Evolutionary conservation across 768 basidiomycete species (phyloP).

Genomic region (Suillus hirtellus): DNA sequence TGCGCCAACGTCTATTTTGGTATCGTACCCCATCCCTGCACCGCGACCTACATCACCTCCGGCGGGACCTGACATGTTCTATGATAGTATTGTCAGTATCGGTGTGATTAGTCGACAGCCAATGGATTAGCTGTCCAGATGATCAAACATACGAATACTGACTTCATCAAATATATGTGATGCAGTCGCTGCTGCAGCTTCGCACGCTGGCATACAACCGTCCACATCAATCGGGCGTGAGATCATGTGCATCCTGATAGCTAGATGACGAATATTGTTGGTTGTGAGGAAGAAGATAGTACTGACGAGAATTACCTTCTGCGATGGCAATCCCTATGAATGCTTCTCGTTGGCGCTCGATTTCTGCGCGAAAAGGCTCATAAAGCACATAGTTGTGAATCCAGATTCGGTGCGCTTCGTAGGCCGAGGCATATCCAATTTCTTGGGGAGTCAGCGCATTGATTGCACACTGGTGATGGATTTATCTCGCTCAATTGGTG

Average conservation of each 20-base stretch:
- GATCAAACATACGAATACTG: slow-evolving; percentile 14
- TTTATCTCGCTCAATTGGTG: background rate
- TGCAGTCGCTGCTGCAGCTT: slow-evolving; percentile 69
- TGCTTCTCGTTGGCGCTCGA: slow-evolving; percentile 63
- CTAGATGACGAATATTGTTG: slow-evolving; percentile 35
- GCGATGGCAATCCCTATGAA: slow-evolving; percentile 68
- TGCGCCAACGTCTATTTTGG: background rate
- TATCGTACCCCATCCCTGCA: background rate
- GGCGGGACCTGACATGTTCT: slow-evolving; percentile 3
- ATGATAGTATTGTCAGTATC: background rate
- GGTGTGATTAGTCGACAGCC: background rate
- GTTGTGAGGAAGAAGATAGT: background rate
- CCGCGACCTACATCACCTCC: background rate
- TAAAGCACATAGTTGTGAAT: slow-evolving; percentile 57
- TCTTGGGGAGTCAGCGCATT: slow-evolving; percentile 54
- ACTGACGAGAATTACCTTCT: slow-evolving; percentile 49
- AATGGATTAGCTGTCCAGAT: background rate
- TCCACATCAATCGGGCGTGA: slow-evolving; percentile 45
- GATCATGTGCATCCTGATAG: slow-evolving; percentile 55
- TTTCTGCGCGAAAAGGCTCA: slow-evolving; percentile 55
- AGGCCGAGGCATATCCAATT: slow-evolving; percentile 76
- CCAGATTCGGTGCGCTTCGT: slow-evolving; percentile 73
- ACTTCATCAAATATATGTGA: slow-evolving; percentile 60
- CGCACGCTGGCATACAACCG: slow-evolving; percentile 52
- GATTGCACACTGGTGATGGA: slow-evolving; percentile 47